Conservation (phyloP, 2,329 filamentous ascomycete species). For the Fusarium musae region DNA sequence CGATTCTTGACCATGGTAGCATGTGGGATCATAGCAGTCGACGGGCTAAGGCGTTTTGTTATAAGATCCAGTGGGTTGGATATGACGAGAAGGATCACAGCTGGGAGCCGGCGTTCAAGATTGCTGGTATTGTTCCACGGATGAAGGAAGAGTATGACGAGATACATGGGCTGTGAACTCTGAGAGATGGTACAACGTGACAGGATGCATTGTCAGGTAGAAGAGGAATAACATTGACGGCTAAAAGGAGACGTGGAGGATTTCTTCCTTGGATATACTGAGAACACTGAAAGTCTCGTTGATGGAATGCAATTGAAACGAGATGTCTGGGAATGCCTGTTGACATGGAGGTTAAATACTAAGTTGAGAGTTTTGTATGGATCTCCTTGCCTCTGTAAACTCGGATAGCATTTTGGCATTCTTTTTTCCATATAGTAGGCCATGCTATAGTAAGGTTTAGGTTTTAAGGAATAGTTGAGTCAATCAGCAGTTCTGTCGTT, state of each 20-base stretch:
- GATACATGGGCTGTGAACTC: neutral
- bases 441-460: too few relatives aligned
- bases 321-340: neutral
- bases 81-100: neutral
- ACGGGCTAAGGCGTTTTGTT: rapidly evolving
- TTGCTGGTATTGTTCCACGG: neutral
- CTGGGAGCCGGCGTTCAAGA: neutral
- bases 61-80: neutral
- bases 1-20: neutral
- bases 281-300: too few relatives aligned
- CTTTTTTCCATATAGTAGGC: too few relatives aligned
- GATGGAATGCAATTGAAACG: neutral
- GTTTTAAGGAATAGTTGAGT: neutral
- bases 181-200: neutral
- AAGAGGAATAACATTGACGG: rapidly evolving
- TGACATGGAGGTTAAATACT: neutral
- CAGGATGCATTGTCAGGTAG: neutral
- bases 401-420: too few relatives aligned
- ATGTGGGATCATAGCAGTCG: neutral
- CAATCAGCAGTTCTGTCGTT: neutral
- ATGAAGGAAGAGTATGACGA: neutral
- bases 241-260: rapidly evolving
- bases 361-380: neutral
- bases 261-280: neutral
- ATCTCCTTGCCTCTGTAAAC: neutral